These are phyloP conservation scores for Piper betle DNA, from an alignment of 164 flowering plant species.

Conservation along the genomic window DNA sequence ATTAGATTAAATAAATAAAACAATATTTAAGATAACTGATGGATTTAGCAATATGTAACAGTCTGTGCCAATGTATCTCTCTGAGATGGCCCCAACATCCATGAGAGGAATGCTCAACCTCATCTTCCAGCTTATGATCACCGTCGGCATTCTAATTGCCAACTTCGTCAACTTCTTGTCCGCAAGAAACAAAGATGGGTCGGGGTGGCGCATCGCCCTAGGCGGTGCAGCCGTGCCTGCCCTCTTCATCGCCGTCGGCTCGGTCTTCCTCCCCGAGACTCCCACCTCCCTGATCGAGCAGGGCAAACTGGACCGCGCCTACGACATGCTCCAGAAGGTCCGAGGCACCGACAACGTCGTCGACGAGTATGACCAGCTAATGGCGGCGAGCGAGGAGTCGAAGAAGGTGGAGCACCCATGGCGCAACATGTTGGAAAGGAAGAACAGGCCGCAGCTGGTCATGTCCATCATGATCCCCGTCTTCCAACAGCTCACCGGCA, in stretches of 20 bases:
- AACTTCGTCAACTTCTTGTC: constrained; percentile 10
- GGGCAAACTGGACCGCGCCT: constrained; percentile 6
- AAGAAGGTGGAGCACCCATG: constrained; percentile 10
- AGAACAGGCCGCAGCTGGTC: constrained; percentile 8
- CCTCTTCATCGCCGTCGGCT: no score
- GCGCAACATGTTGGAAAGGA: constrained; percentile 7
- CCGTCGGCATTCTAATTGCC: constrained; percentile 4
- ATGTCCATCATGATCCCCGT: constrained; percentile 13
- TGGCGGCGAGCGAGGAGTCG: constrained; percentile 13
- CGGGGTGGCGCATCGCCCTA: no score
- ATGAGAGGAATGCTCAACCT: constrained; percentile 15
- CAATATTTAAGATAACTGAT: no score
- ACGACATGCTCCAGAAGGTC: constrained; percentile 10
- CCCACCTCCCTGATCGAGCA: no score
- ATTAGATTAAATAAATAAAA: no score
- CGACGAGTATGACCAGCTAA: constrained; percentile 12
- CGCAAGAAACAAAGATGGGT: no score
- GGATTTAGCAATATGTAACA: background rate
- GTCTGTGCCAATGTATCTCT: constrained; percentile 14
- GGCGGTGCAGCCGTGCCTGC: no score
- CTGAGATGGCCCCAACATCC: constrained; percentile 14
- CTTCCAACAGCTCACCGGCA: background rate
- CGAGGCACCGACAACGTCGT: constrained; percentile 11
- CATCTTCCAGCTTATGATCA: background rate
- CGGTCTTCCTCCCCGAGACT: no score